Percentiles rank a stretch among this genome's conserved stretches.
These are phyloP conservation scores for Stevia rebaudiana DNA, from an alignment of 140 eudicot species.

Conservation along the genomic window DNA sequence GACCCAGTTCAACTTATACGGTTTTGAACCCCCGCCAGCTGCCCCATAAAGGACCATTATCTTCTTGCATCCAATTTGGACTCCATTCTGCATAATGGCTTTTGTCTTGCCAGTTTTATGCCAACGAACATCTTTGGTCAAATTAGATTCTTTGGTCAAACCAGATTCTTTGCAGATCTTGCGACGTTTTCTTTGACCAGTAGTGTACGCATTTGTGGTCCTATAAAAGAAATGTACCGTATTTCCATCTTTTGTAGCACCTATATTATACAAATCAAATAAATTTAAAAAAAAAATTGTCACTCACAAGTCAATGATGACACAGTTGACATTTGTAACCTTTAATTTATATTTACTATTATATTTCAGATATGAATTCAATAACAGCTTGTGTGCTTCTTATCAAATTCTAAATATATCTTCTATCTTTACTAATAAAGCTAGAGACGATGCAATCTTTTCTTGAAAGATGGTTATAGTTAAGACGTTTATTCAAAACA, in stretches of 20 bases:
- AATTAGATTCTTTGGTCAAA: slow-evolving; percentile 26
- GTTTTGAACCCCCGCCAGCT: slow-evolving; percentile 43
- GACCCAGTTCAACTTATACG: slow-evolving; percentile 61
- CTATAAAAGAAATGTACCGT: slow-evolving; percentile 62
- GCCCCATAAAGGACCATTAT: slow-evolving; percentile 64
- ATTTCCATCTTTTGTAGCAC: slow-evolving; percentile 82
- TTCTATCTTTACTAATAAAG: neutral
- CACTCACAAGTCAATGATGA: neutral
- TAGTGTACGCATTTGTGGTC: slow-evolving; percentile 59
- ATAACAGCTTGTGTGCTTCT: neutral
- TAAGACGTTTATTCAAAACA: neutral
- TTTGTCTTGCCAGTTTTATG: slow-evolving; percentile 87
- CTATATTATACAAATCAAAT: slow-evolving; percentile 28
- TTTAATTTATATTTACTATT: neutral
- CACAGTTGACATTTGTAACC: neutral
- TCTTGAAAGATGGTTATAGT: neutral
- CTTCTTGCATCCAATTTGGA: slow-evolving; percentile 68
- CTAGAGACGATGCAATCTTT: neutral
- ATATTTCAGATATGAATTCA: neutral
- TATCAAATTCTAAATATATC: neutral
- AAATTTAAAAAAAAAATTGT: neutral
- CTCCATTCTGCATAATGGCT: slow-evolving; percentile 48
- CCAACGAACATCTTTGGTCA: slow-evolving; percentile 59
- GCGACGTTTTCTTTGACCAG: slow-evolving; percentile 76
- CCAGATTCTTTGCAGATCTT: slow-evolving; percentile 45